Percentiles rank a stretch among this genome's conserved stretches.
These are phyloP conservation scores for Melaleuca quinquenervia DNA, from an alignment of 345 rosid species.

Conservation along the genomic window DNA sequence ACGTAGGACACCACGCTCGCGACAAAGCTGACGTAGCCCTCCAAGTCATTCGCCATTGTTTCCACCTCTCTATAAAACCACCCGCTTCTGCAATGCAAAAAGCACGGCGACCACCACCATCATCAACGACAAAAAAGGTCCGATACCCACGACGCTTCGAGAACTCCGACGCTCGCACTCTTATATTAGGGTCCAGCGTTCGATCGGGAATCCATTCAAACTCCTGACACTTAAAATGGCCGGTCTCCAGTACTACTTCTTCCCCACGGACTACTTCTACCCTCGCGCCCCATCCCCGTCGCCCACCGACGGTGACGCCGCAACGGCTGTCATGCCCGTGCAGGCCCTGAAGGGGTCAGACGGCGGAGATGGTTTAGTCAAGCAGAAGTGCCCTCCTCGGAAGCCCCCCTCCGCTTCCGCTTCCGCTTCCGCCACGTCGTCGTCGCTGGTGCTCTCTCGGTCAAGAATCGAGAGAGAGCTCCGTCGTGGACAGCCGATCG, in stretches of 20 bases:
- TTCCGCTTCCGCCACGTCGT: not conserved
- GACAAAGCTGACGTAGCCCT: not conserved
- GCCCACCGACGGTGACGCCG: not conserved
- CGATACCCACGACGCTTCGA: not conserved
- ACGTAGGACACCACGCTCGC: not conserved
- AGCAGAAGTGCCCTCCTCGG: not conserved
- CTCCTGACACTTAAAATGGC: not conserved
- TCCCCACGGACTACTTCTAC: slow-evolving; percentile 12
- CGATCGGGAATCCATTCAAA: not conserved
- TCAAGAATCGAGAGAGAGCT: not conserved
- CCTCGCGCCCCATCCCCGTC: not conserved
- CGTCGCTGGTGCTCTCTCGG: not conserved
- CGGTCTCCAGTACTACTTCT: slow-evolving; percentile 11
- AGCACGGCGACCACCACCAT: not conserved
- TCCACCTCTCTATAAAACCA: not conserved
- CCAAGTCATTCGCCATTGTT: not conserved
- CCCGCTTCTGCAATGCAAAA: not conserved
- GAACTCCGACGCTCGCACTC: not conserved
- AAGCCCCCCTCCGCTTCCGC: not conserved
- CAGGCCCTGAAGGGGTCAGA: not conserved
- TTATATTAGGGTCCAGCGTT: not conserved
- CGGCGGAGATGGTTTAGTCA: not conserved
- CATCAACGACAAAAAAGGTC: not conserved
- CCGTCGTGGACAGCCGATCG: not conserved
- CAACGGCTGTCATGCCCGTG: not conserved